Evolutionary conservation across 768 basidiomycete genomes (phyloP).

Genomic region (Macrolepiota dolichaula): DNA sequence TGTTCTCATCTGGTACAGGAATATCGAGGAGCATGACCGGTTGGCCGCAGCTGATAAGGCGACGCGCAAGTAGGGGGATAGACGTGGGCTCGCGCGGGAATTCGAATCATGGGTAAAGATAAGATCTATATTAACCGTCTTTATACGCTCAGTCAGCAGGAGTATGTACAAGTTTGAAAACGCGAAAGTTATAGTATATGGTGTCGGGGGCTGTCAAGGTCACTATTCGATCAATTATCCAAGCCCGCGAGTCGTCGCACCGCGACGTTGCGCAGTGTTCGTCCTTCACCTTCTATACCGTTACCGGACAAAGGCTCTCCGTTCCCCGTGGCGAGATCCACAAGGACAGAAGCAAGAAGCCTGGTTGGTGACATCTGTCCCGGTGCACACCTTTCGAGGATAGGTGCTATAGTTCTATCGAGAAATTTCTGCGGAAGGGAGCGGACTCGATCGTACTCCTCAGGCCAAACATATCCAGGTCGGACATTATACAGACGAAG

Average conservation of each 20-base stretch:
- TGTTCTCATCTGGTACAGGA: slow-evolving; percentile 32
- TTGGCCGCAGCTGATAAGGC: slow-evolving; percentile 45
- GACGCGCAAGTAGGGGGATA: neutral
- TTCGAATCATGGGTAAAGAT: neutral
- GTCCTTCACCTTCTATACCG: slow-evolving; percentile 21
- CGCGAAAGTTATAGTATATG: neutral
- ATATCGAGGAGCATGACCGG: slow-evolving; percentile 75
- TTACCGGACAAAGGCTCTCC: slow-evolving; percentile 18
- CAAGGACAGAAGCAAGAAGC: slow-evolving; percentile 18
- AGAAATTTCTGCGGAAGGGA: neutral
- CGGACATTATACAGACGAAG: slow-evolving; percentile 21
- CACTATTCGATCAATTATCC: neutral
- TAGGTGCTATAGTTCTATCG: neutral
- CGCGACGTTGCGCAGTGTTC: slow-evolving; percentile 6
- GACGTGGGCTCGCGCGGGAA: neutral
- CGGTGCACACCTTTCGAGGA: slow-evolving; percentile 4
- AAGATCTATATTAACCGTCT: neutral
- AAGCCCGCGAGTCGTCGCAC: slow-evolving; percentile 1
- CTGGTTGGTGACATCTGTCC: slow-evolving; percentile 16
- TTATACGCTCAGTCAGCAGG: neutral
- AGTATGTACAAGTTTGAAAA: neutral
- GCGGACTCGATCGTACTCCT: neutral
- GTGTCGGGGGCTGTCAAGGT: neutral
- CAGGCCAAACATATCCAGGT: slow-evolving; percentile 13
- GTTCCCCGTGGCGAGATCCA: slow-evolving; percentile 20